A percentile compares a stretch with the other conserved stretches of the same genome.
These are phyloP conservation scores for Phyllosticta citrichinensis DNA, from an alignment of 2,329 filamentous ascomycete genomes.

Conservation along the genomic window DNA sequence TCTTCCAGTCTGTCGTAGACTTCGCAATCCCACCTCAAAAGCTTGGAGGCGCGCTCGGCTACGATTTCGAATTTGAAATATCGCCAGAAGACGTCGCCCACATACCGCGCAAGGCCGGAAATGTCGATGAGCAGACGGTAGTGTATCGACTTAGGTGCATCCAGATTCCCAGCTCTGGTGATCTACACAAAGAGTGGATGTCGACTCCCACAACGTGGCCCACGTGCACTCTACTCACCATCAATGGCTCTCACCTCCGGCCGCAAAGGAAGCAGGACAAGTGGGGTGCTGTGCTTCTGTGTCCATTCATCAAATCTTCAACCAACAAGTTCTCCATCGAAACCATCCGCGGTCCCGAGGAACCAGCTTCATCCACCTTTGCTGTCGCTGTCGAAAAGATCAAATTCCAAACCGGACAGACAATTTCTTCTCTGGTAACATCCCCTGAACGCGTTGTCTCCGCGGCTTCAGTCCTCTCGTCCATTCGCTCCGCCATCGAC, in stretches of 20 bases:
- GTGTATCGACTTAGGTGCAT: constrained; percentile 63
- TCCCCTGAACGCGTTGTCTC: background rate
- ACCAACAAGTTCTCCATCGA: background rate
- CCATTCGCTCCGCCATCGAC: background rate
- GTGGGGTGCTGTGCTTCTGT: background rate
- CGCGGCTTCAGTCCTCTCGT: background rate
- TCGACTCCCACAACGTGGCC: background rate
- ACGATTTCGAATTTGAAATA: background rate
- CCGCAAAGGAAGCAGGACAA: background rate
- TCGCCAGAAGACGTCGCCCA: constrained; percentile 24
- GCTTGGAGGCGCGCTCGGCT: constrained; percentile 15
- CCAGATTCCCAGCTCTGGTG: background rate
- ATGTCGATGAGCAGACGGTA: constrained; percentile 28
- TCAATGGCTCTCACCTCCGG: background rate
- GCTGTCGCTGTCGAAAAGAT: constrained; percentile 16
- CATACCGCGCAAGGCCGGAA: constrained; percentile 21
- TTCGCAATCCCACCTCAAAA: constrained; percentile 41
- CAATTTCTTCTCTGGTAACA: background rate
- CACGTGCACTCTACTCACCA: background rate
- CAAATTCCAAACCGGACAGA: constrained; percentile 13
- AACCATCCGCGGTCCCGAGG: background rate
- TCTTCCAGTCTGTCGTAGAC: constrained; percentile 49
- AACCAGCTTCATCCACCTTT: constrained; percentile 4
- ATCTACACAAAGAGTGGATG: background rate
- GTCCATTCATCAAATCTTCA: background rate